These are phyloP conservation scores for Breviolum minutum DNA, from an alignment of 73 alveolate species.

Conservation along the genomic window DNA sequence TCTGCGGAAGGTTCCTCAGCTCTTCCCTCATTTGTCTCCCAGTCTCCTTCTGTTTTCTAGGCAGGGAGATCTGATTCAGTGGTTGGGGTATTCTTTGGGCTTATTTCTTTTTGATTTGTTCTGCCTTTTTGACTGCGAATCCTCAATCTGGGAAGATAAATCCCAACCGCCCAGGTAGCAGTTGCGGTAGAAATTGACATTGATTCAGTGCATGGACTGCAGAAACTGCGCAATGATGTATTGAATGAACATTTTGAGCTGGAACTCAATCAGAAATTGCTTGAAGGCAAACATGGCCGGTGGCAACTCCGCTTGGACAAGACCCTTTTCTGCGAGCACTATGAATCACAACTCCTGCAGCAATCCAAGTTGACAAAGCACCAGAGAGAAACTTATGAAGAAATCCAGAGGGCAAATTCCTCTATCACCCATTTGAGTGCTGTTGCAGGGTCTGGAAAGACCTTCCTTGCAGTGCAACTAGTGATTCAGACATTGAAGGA, in stretches of 20 bases:
- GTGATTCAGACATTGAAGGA: not conserved
- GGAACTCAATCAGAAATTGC: not conserved
- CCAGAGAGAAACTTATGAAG: not conserved
- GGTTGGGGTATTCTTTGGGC: too few relatives aligned
- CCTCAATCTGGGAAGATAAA: too few relatives aligned
- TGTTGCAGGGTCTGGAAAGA: conserved; percentile 12
- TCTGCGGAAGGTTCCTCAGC: too few relatives aligned
- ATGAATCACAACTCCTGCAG: not conserved
- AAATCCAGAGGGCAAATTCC: not conserved
- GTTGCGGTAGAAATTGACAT: not conserved
- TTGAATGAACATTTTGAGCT: not conserved
- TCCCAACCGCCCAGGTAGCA: not conserved
- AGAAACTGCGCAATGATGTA: not conserved
- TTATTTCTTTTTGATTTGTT: too few relatives aligned
- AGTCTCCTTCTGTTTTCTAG: too few relatives aligned
- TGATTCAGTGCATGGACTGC: not conserved
- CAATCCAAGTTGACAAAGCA: not conserved
- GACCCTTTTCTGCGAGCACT: not conserved
- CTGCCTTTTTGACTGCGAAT: too few relatives aligned
- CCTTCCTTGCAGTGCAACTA: not conserved
- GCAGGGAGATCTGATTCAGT: too few relatives aligned
- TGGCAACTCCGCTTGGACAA: not conserved
- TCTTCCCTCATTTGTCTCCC: too few relatives aligned
- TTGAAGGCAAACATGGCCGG: not conserved
- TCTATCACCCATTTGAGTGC: not conserved